A percentile compares a stretch with the other conserved stretches of the same genome.
Conservation (phyloP, 2,329 filamentous ascomycete genomes). For the Colletotrichum melonis region DNA sequence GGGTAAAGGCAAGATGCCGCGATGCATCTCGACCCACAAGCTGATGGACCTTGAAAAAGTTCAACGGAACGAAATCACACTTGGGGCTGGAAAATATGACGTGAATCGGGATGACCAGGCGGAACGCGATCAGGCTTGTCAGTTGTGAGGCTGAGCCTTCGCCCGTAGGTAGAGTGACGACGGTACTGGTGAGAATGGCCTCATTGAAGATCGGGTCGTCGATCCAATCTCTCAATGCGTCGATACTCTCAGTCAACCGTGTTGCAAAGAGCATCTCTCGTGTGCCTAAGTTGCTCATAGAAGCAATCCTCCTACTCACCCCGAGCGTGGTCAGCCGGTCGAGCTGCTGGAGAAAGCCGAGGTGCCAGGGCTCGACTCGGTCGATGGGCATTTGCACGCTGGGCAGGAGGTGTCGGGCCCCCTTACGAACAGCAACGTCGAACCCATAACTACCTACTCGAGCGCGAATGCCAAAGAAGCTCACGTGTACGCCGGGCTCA, state of each 20-base stretch:
- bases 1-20: slow-evolving; percentile 69
- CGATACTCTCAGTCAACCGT: slow-evolving; percentile 56
- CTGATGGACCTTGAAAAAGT: slow-evolving; percentile 75
- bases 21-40: slow-evolving; percentile 66
- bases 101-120: slow-evolving; percentile 72
- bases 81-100: slow-evolving; percentile 60
- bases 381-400: slow-evolving; percentile 65
- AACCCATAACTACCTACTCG: slow-evolving; percentile 66
- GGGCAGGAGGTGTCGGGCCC: slow-evolving; percentile 70
- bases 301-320: slow-evolving; percentile 51
- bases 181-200: slow-evolving; percentile 55
- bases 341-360: slow-evolving; percentile 64
- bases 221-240: slow-evolving; percentile 53
- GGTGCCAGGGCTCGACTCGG: slow-evolving; percentile 65
- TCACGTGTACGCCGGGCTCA: slow-evolving; percentile 66
- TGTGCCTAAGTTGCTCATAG: slow-evolving; percentile 49
- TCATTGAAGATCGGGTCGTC: slow-evolving; percentile 59
- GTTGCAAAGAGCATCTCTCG: slow-evolving; percentile 57
- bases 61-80: slow-evolving; percentile 70
- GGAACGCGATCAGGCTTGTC: slow-evolving; percentile 64
- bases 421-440: slow-evolving; percentile 70
- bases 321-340: slow-evolving; percentile 54
- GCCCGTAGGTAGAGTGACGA: slow-evolving; percentile 52
- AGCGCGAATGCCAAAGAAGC: slow-evolving; percentile 68
- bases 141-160: slow-evolving; percentile 37